These are phyloP conservation scores for Trichoderma sp. DNA, from an alignment of 2,329 filamentous ascomycete species.

Conservation along the genomic window DNA sequence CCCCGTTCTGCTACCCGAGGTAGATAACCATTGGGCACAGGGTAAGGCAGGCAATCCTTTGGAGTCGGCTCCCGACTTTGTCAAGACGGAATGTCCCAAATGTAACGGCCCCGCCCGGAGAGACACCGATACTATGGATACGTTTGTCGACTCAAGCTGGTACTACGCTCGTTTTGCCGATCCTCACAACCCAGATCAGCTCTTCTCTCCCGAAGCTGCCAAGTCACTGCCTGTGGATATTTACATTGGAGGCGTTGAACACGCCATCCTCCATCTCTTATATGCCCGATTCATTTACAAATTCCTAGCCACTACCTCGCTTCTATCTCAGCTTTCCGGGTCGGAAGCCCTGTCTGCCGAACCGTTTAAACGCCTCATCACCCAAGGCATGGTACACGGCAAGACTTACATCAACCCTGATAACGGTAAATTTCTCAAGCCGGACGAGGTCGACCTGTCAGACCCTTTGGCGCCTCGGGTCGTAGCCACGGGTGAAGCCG, in stretches of 20 bases:
- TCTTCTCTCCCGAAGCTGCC: constrained; percentile 63
- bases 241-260: constrained; percentile 89
- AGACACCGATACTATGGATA: constrained; percentile 95
- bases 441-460: constrained; percentile 69
- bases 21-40: constrained; percentile 67
- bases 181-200: constrained; percentile 61
- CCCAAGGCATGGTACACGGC: constrained; percentile 92
- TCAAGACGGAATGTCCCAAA: constrained; percentile 73
- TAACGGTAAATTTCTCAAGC: constrained; percentile 75
- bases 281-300: constrained; percentile 92
- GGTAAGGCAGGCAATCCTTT: constrained; percentile 76
- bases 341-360: constrained; percentile 54
- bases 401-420: constrained; percentile 76
- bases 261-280: constrained; percentile 85
- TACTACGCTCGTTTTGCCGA: constrained; percentile 84
- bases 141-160: constrained; percentile 94
- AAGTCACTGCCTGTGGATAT: constrained; percentile 73
- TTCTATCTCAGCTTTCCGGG: constrained; percentile 46
- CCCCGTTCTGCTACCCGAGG: constrained; percentile 72
- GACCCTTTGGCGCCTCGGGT: constrained; percentile 60
- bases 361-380: constrained; percentile 79
- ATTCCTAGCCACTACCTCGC: constrained; percentile 64
- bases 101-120: constrained; percentile 71
- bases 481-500: constrained; percentile 58
- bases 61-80: constrained; percentile 70